phyloP scores from a whole-genome alignment of 371 early-diverging fungal genomes.

The Gilbertella persicaria region DNA sequence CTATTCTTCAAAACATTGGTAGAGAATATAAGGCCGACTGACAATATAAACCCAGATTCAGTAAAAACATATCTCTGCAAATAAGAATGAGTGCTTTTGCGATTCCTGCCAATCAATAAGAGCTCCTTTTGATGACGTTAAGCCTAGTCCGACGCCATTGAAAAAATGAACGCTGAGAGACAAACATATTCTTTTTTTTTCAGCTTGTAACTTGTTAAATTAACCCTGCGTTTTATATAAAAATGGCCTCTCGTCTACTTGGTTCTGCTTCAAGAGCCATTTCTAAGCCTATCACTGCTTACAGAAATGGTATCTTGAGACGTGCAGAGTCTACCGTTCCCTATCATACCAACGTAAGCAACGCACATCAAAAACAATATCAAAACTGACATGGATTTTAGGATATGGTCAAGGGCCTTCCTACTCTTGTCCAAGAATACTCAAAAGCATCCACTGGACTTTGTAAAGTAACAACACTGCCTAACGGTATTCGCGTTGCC shows the following conservation, averaged over 20 bases:
- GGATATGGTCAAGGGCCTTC: constrained; percentile 15
- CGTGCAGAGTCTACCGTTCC: constrained; percentile 25
- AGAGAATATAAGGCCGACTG: no score
- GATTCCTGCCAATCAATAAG: no score
- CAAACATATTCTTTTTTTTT: neutral
- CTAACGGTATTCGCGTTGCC: constrained; percentile 88
- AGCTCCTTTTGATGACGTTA: no score
- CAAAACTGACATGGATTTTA: neutral
- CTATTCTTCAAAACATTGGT: no score
- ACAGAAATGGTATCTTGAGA: constrained; percentile 13
- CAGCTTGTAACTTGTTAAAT: constrained; percentile 4
- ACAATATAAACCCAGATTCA: no score
- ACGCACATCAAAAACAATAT: neutral
- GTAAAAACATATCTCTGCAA: no score
- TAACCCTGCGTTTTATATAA: neutral
- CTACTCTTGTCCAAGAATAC: constrained; percentile 47
- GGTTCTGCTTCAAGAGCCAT: constrained; percentile 10
- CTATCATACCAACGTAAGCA: constrained; percentile 14
- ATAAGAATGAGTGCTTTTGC: no score
- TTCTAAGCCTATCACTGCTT: neutral
- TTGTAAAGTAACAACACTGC: constrained; percentile 70
- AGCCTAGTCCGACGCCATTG: no score
- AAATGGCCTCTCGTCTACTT: constrained; percentile 29
- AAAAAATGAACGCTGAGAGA: no score
- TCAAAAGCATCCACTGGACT: constrained; percentile 44